A percentile compares a stretch with the other conserved stretches of the same genome.
Evolutionary conservation across 106 monocot genomes (phyloP).

Genomic region (Dendrobium officinale): DNA sequence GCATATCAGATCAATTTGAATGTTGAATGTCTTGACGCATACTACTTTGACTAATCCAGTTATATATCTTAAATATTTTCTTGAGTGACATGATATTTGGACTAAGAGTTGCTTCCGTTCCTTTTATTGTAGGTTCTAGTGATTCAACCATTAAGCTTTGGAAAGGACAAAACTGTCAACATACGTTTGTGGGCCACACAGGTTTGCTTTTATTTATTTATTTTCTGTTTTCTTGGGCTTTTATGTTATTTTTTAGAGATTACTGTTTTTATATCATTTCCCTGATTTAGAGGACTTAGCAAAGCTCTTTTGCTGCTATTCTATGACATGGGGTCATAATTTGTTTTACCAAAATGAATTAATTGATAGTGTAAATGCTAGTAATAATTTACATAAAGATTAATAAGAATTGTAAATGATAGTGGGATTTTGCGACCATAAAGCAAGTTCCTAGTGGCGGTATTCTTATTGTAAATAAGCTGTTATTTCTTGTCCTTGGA

Average conservation of each 20-base stretch:
- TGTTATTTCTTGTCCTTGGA: neutral
- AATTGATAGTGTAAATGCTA: neutral
- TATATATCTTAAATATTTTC: neutral
- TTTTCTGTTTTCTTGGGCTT: neutral
- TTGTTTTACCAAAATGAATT: neutral
- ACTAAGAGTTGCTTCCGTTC: neutral
- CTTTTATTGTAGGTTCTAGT: conserved; percentile 65
- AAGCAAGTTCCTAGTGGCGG: neutral
- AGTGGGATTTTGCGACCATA: neutral
- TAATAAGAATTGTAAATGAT: neutral
- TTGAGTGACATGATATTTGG: neutral
- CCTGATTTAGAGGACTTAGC: neutral
- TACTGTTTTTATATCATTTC: neutral
- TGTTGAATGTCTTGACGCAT: neutral
- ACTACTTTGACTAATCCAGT: neutral
- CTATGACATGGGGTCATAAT: neutral
- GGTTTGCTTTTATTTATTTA: conserved; percentile 38
- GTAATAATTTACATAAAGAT: too few relatives aligned
- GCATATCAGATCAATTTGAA: neutral
- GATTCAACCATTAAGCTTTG: conserved; percentile 86
- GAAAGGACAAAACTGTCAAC: conserved; percentile 74
- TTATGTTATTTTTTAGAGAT: neutral
- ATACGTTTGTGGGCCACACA: conserved; percentile 75
- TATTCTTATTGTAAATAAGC: neutral
- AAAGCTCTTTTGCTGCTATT: neutral